A percentile compares a stretch with the other conserved stretches of the same genome.
Conservation (phyloP, 345 rosid species). For the Camelina hispida region DNA sequence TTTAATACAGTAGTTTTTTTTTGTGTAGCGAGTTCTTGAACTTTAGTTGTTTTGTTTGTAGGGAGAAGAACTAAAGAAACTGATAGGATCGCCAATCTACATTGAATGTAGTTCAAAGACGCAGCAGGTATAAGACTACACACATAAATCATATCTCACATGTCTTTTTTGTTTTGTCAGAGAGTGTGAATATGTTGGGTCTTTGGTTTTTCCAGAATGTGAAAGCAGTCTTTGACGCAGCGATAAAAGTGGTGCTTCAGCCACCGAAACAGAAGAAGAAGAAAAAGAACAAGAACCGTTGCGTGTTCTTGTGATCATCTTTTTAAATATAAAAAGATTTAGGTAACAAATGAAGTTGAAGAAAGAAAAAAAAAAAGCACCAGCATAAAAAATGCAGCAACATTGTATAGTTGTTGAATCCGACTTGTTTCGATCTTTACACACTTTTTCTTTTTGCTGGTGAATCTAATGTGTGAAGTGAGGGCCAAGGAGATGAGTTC, state of each 20-base stretch:
- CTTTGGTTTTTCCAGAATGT: constrained; percentile 61
- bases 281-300: constrained; percentile 56
- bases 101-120: constrained; percentile 97
- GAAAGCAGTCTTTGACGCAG: constrained; percentile 86
- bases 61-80: constrained; percentile 97
- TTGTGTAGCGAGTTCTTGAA: constrained; percentile 15
- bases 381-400: constrained; percentile 35
- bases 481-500: constrained; percentile 32
- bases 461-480: constrained; percentile 41
- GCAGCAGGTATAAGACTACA: constrained; percentile 64
- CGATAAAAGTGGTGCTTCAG: constrained; percentile 88
- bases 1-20: not conserved
- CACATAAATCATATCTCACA: not conserved
- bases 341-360: constrained; percentile 41
- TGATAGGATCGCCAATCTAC: constrained; percentile 80
- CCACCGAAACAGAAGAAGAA: constrained; percentile 91
- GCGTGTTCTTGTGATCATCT: constrained; percentile 44
- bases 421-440: constrained; percentile 16
- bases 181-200: not conserved
- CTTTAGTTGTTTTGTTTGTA: constrained; percentile 37
- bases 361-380: not conserved
- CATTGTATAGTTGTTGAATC: constrained; percentile 38
- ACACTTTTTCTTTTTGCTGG: constrained; percentile 18
- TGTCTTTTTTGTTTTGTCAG: not conserved
- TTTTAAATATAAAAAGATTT: not conserved